Evolutionary conservation across 768 basidiomycete genomes (phyloP).

Genomic region (Suillus paluster): DNA sequence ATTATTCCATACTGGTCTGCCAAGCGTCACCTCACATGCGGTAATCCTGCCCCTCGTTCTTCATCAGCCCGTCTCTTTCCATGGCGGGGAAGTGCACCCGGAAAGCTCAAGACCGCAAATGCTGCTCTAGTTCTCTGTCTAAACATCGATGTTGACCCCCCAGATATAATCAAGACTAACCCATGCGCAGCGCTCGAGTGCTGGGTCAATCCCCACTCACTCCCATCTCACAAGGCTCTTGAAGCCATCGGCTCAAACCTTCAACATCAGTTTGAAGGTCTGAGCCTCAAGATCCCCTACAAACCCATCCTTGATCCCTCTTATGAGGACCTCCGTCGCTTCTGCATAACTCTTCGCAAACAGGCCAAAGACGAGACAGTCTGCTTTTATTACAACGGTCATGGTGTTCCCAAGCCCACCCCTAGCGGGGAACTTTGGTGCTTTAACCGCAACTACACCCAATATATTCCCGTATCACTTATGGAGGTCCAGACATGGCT

Average conservation of each 20-base stretch:
- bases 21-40: constrained; percentile 89
- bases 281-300: constrained; percentile 92
- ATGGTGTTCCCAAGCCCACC: constrained; percentile 97
- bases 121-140: constrained; percentile 91
- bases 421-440: constrained; percentile 97
- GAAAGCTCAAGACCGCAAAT: constrained; percentile 89
- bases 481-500: constrained; percentile 94
- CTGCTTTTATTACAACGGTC: constrained; percentile 97
- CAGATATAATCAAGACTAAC: constrained; percentile 95
- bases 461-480: constrained; percentile 96
- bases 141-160: constrained; percentile 97
- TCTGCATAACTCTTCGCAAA: constrained; percentile 82
- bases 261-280: constrained; percentile 93
- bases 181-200: constrained; percentile 95
- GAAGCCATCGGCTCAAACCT: constrained; percentile 93
- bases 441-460: constrained; percentile 96
- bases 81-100: constrained; percentile 82
- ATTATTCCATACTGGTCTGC: constrained; percentile 84
- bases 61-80: constrained; percentile 65
- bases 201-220: constrained; percentile 95
- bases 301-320: constrained; percentile 96
- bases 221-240: constrained; percentile 91
- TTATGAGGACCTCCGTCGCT: constrained; percentile 89
- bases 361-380: constrained; percentile 93
- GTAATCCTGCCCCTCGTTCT: constrained; percentile 78